phyloP scores from a whole-genome alignment of 2,329 filamentous ascomycete species.

The Fusarium redolens region DNA sequence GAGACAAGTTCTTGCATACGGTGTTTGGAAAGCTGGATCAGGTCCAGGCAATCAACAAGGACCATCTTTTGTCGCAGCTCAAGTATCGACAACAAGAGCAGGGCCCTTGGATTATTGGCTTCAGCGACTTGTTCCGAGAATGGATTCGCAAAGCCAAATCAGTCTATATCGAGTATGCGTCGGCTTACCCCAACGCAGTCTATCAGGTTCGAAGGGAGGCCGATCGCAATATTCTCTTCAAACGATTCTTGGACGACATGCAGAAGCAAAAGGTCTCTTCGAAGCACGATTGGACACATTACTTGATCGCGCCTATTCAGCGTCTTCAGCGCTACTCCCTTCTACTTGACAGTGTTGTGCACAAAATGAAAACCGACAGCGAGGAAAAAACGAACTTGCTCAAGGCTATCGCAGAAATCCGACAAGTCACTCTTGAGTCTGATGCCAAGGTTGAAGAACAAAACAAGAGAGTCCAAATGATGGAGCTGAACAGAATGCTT shows the following conservation, averaged over 20 bases:
- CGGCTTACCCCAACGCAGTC: constrained; percentile 84
- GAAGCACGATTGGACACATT: constrained; percentile 93
- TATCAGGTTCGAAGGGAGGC: constrained; percentile 87
- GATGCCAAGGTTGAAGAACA: constrained; percentile 93
- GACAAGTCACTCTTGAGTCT: constrained; percentile 87
- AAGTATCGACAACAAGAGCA: constrained; percentile 98
- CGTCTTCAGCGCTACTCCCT: constrained; percentile 90
- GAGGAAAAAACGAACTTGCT: constrained; percentile 89
- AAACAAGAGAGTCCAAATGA: constrained; percentile 88
- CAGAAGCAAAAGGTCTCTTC: constrained; percentile 82
- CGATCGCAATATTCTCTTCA: constrained; percentile 86
- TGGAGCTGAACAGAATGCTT: constrained; percentile 84
- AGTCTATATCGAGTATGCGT: constrained; percentile 92
- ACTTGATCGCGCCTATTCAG: constrained; percentile 92
- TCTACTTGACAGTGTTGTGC: constrained; percentile 83
- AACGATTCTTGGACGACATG: constrained; percentile 83
- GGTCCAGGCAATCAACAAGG: constrained; percentile 91
- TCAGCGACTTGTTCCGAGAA: constrained; percentile 97
- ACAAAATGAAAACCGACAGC: constrained; percentile 83
- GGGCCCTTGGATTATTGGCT: constrained; percentile 92
- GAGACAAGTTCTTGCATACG: constrained; percentile 81
- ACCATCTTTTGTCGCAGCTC: constrained; percentile 89
- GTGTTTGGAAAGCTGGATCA: constrained; percentile 93
- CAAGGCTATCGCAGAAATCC: constrained; percentile 92
- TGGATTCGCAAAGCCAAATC: constrained; percentile 95